Evolutionary conservation across 352 stramenopile species (phyloP).

Genomic region (Phytophthora citrophthora): DNA sequence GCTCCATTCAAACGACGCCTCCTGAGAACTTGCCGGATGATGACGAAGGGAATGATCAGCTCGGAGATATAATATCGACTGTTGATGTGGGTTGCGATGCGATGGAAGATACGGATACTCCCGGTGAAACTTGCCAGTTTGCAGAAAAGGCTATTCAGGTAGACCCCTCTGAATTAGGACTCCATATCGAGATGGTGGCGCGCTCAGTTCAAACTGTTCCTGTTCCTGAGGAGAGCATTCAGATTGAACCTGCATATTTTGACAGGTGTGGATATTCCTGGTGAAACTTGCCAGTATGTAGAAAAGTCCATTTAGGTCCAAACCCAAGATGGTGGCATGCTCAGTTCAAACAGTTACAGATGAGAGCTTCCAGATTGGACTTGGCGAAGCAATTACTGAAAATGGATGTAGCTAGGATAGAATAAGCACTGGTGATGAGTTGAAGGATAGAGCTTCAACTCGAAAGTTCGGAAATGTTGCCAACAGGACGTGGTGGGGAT

Average conservation of each 20-base stretch:
- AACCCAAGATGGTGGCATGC: not conserved
- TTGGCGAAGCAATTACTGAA: not conserved
- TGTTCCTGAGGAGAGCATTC: not conserved
- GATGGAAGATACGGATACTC: too few relatives aligned
- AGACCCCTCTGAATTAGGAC: conserved; percentile 1
- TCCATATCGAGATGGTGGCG: not conserved
- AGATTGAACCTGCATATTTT: not conserved
- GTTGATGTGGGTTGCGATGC: too few relatives aligned
- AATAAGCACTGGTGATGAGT: too few relatives aligned
- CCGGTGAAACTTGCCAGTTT: not conserved
- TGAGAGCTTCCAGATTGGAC: not conserved
- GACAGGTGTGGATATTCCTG: too few relatives aligned
- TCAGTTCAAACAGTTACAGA: not conserved
- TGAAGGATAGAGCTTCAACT: too few relatives aligned
- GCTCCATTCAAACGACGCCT: too few relatives aligned
- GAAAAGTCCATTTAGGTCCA: too few relatives aligned
- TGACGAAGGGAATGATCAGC: too few relatives aligned
- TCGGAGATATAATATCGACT: too few relatives aligned
- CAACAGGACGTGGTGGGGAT: not conserved
- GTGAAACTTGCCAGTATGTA: too few relatives aligned
- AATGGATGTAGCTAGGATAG: not conserved
- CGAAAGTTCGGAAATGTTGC: not conserved
- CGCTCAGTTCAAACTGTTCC: not conserved
- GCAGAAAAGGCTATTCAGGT: conserved; percentile 39
- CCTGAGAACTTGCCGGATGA: too few relatives aligned